Base-by-base conservation (phyloP, 2,329 filamentous ascomycete genomes). In the Paraphoma sp. region DNA sequence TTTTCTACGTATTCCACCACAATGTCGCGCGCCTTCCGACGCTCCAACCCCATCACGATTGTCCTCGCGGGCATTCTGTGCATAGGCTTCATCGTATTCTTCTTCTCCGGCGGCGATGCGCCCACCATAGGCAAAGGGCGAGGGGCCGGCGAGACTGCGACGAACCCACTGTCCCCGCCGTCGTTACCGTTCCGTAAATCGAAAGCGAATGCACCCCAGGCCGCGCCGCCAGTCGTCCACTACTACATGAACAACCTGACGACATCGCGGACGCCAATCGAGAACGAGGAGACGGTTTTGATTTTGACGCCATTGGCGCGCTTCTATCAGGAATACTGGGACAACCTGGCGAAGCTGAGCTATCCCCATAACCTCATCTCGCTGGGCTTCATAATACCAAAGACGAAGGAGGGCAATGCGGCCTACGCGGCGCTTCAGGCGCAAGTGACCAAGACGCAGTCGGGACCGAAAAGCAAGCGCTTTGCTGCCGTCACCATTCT, bases 201-300 rank as follows among this genome's bases (percentile, higher is more conserved):
- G 23, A 80, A 78, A 53, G 77, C 76, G n/a, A 85, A 87, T 64
- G 76, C 76, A 29, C 75, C 79, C 78, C 55, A 85, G 82, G 56
- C 83, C 79, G 89, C 93, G 47, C 93, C 94, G 51, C 93, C 94
- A 8, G 93, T 99, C 45, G 87, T 91, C 38, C 93, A 92, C 76
- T 98, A 97, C 82, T 88, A 96, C 76, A 89, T 99, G 79, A 98
- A 98, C 83, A 93, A 94, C 79, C 86, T 98, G 67, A 97, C 93
- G 43, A 91, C 91, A 55, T 90, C 93, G 17, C 76, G 84, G 49
- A 85, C 90, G 63, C 92, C 95, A 1, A 81, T 92, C 48, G 86
- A 83, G 60, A 95, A 96, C 74, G 82, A 87, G 64, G 95, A 99
- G 81, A 90, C 89, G 49, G 84, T 99, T 57, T 87, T 99, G 53